Conservation (phyloP, 495 filamentous ascomycete species). For the Immersiella caudata region DNA sequence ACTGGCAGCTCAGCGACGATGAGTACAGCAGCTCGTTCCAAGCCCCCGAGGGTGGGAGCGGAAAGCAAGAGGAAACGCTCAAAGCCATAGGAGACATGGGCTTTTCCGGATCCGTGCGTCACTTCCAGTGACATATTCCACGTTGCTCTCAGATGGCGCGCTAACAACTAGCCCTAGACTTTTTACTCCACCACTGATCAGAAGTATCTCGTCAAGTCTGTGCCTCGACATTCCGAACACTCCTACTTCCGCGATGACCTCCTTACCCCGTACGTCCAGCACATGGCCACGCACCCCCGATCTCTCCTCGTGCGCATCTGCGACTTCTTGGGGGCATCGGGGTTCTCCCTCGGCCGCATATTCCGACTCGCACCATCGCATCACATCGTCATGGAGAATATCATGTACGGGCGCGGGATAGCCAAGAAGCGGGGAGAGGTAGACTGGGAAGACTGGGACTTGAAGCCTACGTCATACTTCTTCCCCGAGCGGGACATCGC, state of each 20-base stretch:
- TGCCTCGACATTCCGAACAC: slow-evolving; percentile 68
- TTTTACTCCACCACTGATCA: slow-evolving; percentile 66
- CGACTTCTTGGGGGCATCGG: slow-evolving; percentile 61
- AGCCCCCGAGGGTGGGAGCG: slow-evolving; percentile 20
- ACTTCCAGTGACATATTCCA: background rate
- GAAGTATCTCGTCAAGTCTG: slow-evolving; percentile 66
- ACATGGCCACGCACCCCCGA: slow-evolving; percentile 59
- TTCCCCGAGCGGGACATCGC: slow-evolving; percentile 70
- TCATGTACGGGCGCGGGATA: slow-evolving; percentile 58
- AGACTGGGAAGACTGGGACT: slow-evolving; percentile 69
- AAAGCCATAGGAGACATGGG: slow-evolving; percentile 42
- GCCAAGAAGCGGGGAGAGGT: slow-evolving; percentile 43
- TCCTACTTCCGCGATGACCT: slow-evolving; percentile 68
- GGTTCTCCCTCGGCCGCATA: slow-evolving; percentile 55
- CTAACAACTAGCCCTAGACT: slow-evolving; percentile 40
- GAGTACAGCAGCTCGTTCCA: slow-evolving; percentile 34
- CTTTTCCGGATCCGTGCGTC: slow-evolving; percentile 40
- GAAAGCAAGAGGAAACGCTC: slow-evolving; percentile 26
- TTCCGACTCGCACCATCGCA: slow-evolving; percentile 61
- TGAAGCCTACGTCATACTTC: slow-evolving; percentile 73
- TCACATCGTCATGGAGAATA: slow-evolving; percentile 75
- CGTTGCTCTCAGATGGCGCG: background rate
- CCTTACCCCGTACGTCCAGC: slow-evolving; percentile 59
- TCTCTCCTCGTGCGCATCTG: slow-evolving; percentile 70
- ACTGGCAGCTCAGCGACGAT: slow-evolving; percentile 36